phyloP scores from a whole-genome alignment of 1,284 basidiomycete genomes.

The Naganishia cerealis region DNA sequence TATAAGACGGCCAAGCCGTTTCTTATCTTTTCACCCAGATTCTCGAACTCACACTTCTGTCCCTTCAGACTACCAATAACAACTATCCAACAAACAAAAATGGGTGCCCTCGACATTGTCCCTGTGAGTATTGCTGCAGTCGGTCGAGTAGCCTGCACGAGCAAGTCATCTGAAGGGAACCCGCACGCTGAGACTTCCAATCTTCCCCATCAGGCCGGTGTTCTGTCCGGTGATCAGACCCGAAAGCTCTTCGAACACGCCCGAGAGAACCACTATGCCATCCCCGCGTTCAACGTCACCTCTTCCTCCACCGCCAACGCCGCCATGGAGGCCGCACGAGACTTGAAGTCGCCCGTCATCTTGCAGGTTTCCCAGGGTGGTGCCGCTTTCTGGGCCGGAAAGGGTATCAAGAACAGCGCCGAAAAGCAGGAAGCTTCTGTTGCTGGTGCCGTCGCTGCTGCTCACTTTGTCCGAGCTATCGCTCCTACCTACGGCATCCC shows the following conservation, averaged over 20 bases:
- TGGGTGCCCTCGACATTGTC: conserved; percentile 49
- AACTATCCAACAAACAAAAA: conserved; percentile 18
- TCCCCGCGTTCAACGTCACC: conserved; percentile 64
- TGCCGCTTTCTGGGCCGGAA: conserved; percentile 93
- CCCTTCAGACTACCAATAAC: conserved; percentile 16
- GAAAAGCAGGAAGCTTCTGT: conserved; percentile 92
- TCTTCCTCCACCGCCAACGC: conserved; percentile 85
- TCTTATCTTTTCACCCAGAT: conserved; percentile 12
- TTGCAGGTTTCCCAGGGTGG: conserved; percentile 97
- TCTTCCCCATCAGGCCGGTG: conserved; percentile 65
- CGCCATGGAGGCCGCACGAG: conserved; percentile 82
- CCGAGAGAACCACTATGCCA: conserved; percentile 63
- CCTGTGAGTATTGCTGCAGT: conserved; percentile 42
- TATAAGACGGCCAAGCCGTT: conserved; percentile 14
- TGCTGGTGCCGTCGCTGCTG: conserved; percentile 85
- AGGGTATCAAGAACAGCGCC: conserved; percentile 83
- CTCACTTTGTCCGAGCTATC: conserved; percentile 85
- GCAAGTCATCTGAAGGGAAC: neutral
- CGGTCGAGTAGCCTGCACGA: neutral
- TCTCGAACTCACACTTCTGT: conserved; percentile 1
- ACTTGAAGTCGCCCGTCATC: conserved; percentile 96
- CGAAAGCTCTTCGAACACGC: conserved; percentile 86
- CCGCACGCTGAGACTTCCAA: neutral
- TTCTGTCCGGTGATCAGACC: conserved; percentile 81
- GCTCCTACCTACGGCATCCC: conserved; percentile 89